A percentile compares a stretch with the other conserved stretches of the same genome.
phyloP scores from a whole-genome alignment of 2,329 filamentous ascomycete genomes.

The Clonostachys rosea region DNA sequence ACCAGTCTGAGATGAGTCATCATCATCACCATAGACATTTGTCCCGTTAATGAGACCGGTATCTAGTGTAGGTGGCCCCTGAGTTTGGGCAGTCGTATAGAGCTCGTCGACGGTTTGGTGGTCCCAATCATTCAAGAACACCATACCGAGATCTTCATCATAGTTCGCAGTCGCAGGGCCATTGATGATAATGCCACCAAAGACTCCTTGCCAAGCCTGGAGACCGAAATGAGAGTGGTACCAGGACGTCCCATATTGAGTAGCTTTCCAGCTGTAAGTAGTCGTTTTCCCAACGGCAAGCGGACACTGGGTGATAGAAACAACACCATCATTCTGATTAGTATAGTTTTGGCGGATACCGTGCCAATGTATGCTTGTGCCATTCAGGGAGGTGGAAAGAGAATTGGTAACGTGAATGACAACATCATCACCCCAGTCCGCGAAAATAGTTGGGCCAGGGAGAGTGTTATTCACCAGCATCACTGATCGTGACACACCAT shows the following conservation, averaged over 20 bases:
- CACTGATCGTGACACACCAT: constrained; percentile 33
- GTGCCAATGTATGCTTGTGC: constrained; percentile 60
- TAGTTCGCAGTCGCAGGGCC: constrained; percentile 55
- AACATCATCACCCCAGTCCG: constrained; percentile 45
- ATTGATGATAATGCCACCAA: constrained; percentile 57
- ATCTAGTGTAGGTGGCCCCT: constrained; percentile 28
- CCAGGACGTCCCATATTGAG: constrained; percentile 53
- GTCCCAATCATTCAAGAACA: constrained; percentile 57
- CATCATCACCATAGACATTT: constrained; percentile 25
- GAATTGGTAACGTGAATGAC: constrained; percentile 50
- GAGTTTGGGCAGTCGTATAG: constrained; percentile 14
- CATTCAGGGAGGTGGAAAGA: constrained; percentile 35
- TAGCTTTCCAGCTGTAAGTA: constrained; percentile 48
- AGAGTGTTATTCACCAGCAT: constrained; percentile 51
- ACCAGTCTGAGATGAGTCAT: constrained; percentile 13
- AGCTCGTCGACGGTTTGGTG: constrained; percentile 35
- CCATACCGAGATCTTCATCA: constrained; percentile 56
- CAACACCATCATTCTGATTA: constrained; percentile 51
- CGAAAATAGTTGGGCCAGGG: constrained; percentile 54
- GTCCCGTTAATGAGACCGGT: constrained; percentile 42
- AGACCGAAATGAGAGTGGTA: constrained; percentile 54
- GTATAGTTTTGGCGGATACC: constrained; percentile 53
- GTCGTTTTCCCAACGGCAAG: constrained; percentile 43
- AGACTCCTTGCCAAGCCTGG: constrained; percentile 50
- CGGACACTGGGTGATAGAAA: constrained; percentile 47